These are phyloP conservation scores for Claviceps sp. DNA, from an alignment of 2,329 filamentous ascomycete species.

Conservation along the genomic window DNA sequence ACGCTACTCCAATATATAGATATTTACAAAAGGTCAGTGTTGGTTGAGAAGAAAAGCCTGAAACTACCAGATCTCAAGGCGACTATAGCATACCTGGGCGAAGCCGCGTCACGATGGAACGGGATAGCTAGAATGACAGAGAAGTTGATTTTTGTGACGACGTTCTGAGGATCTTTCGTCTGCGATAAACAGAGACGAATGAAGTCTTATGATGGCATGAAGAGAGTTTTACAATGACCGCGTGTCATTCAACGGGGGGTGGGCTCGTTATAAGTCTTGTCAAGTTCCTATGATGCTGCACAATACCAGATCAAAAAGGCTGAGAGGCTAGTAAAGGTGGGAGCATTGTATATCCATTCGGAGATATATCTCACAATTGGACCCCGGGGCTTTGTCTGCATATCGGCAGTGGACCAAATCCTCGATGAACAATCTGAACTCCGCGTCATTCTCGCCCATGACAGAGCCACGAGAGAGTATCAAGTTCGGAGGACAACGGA, in stretches of 20 bases:
- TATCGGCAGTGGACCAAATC: constrained; percentile 10
- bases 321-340: constrained; percentile 1
- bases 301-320: not conserved
- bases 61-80: not conserved
- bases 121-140: too few species aligned
- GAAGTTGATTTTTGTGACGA: not conserved
- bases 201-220: constrained; percentile 7
- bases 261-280: constrained; percentile 8
- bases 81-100: not conserved
- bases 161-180: not conserved
- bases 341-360: constrained; percentile 11
- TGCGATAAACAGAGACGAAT: not conserved
- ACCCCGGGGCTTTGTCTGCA: constrained; percentile 4
- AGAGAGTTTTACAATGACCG: not conserved
- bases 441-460: constrained; percentile 2
- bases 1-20: not conserved
- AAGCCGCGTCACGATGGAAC: not conserved
- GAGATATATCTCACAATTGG: constrained; percentile 7
- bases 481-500: not conserved
- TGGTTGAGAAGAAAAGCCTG: not conserved
- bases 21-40: too few species aligned
- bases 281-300: not conserved
- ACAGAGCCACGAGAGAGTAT: not conserved
- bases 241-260: constrained; percentile 5
- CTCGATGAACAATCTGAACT: constrained; percentile 5